phyloP scores from a whole-genome alignment of 768 basidiomycete genomes.

The Lactarius trivialis region DNA sequence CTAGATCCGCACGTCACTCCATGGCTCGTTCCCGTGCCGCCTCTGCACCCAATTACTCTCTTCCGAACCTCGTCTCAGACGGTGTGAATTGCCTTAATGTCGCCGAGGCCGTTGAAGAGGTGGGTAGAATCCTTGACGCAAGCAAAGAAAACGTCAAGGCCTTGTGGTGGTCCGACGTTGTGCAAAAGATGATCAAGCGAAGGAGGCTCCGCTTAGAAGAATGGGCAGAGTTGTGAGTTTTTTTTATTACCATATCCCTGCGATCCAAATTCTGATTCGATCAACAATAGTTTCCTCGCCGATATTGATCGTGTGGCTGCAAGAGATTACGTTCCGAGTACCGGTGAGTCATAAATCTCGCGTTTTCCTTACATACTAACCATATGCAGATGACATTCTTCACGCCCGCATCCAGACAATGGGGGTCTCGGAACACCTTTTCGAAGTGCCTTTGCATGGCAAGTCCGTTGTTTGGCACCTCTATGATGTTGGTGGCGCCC shows the following conservation, averaged over 20 bases:
- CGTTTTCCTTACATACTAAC: not conserved
- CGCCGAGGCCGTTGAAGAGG: constrained; percentile 20
- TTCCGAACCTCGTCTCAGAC: not conserved
- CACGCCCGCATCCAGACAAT: constrained; percentile 89
- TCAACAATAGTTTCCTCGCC: constrained; percentile 54
- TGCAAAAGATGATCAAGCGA: constrained; percentile 59
- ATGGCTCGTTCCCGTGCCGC: constrained; percentile 18
- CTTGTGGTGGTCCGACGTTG: constrained; percentile 68
- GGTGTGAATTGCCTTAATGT: not conserved
- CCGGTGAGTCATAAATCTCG: constrained; percentile 39
- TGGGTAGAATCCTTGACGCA: constrained; percentile 40
- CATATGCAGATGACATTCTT: constrained; percentile 64
- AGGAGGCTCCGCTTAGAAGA: constrained; percentile 75
- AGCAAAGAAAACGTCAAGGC: constrained; percentile 59
- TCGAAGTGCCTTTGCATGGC: constrained; percentile 75
- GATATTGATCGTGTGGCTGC: constrained; percentile 67
- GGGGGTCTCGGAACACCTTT: constrained; percentile 79
- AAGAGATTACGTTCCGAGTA: constrained; percentile 65
- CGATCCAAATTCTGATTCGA: constrained; percentile 15
- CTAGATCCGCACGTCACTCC: constrained; percentile 40
- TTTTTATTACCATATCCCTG: constrained; percentile 6
- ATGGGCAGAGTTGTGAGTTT: constrained; percentile 80
- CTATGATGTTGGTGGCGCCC: constrained; percentile 22
- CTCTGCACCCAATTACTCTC: not conserved
- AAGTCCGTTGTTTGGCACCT: constrained; percentile 49